A percentile compares a stretch with the other conserved stretches of the same genome.
These are phyloP conservation scores for Carex pumila DNA, from an alignment of 176 grass and related monocot genomes.

Conservation along the genomic window DNA sequence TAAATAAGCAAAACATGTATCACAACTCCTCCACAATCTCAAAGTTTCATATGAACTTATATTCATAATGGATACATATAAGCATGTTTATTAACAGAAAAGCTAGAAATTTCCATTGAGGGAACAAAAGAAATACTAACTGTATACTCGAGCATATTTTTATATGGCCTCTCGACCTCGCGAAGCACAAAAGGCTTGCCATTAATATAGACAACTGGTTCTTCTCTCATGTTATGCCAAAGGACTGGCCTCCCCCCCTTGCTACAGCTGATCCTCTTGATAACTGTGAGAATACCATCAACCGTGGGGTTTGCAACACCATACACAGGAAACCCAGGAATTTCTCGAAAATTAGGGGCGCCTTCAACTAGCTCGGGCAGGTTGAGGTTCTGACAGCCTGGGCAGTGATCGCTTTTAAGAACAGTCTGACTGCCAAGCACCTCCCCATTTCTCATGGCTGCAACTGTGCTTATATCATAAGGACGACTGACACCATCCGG, in stretches of 20 bases:
- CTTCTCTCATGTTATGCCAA: conserved; percentile 99
- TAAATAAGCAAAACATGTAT: background rate
- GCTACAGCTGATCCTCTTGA: conserved; percentile 64
- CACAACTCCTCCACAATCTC: background rate
- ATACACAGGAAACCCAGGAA: conserved; percentile 84
- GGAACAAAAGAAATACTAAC: conserved; percentile 36
- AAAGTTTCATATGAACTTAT: background rate
- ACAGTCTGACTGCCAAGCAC: conserved; percentile 95
- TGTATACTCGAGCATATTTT: conserved; percentile 97
- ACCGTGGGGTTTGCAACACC: conserved; percentile 97
- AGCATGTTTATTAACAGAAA: background rate
- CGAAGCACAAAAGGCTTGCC: conserved; percentile 96
- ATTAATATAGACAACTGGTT: conserved; percentile 97
- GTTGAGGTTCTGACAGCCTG: conserved; percentile 79
- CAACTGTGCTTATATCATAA: conserved; percentile 71
- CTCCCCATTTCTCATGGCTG: conserved; percentile 89
- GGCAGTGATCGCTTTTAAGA: conserved; percentile 96
- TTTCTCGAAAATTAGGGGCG: conserved; percentile 95
- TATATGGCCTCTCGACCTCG: conserved; percentile 95
- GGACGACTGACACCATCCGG: conserved; percentile 36
- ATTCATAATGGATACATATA: background rate
- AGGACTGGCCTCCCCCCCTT: conserved; percentile 77
- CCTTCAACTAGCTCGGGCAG: conserved; percentile 91
- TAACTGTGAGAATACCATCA: conserved; percentile 82
- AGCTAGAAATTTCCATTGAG: conserved; percentile 1